Percentiles rank a stretch among this genome's conserved stretches.
Evolutionary conservation across 495 filamentous ascomycete genomes (phyloP).

Genomic region (Penicillium goetzii): DNA sequence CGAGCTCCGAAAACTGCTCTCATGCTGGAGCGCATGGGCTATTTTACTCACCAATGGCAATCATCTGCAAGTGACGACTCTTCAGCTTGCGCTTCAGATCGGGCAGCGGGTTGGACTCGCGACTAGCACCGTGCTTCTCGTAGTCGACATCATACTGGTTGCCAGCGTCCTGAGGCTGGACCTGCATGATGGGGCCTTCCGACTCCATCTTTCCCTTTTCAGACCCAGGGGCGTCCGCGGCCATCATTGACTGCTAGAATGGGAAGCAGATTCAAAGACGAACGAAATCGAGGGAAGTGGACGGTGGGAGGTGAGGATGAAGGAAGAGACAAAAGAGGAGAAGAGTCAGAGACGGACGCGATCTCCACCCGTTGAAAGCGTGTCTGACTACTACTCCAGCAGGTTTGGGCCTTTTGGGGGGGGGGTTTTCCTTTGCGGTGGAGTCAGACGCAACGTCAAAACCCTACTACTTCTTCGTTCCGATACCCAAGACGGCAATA

Average conservation of each 20-base stretch:
- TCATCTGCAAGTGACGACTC: conserved; percentile 73
- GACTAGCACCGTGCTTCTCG: conserved; percentile 47
- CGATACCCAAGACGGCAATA: conserved; percentile 18
- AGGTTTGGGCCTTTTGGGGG: not conserved
- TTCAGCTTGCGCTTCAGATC: conserved; percentile 65
- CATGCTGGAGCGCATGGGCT: conserved; percentile 13
- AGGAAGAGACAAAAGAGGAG: not conserved
- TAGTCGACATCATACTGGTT: conserved; percentile 41
- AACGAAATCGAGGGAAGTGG: conserved; percentile 16
- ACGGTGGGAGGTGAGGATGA: conserved; percentile 4
- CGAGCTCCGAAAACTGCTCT: not conserved
- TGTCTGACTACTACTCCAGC: not conserved
- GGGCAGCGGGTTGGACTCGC: conserved; percentile 46
- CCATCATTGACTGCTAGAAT: conserved; percentile 29
- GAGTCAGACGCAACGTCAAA: conserved; percentile 32
- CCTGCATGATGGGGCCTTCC: conserved; percentile 36
- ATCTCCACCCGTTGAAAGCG: not conserved
- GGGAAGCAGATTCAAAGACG: conserved; percentile 3
- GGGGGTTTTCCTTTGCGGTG: conserved; percentile 22
- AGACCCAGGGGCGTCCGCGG: conserved; percentile 26
- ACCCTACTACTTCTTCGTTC: conserved; percentile 11
- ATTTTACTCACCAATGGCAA: conserved; percentile 62
- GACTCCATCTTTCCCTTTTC: conserved; percentile 39
- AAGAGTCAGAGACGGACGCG: conserved; percentile 2
- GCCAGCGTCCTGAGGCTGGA: conserved; percentile 18